Percentiles rank a stretch among this genome's conserved stretches.
phyloP scores from a whole-genome alignment of 352 stramenopile genomes.

The Pythium rishiriense region DNA sequence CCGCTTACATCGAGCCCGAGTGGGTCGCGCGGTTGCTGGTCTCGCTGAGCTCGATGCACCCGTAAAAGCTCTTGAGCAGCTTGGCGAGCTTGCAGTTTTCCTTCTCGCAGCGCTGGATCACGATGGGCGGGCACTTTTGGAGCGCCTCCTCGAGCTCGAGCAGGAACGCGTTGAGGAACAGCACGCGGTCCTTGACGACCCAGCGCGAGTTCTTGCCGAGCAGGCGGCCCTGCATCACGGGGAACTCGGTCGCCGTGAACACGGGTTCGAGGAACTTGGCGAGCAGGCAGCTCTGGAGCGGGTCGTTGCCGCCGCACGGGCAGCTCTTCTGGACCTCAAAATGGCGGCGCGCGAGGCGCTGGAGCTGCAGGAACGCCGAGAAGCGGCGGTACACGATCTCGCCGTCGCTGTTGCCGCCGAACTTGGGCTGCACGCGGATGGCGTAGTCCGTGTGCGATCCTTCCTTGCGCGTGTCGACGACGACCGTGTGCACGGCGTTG shows the following conservation, averaged over 20 bases:
- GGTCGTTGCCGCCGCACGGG: conserved; percentile 63
- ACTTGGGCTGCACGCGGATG: conserved; percentile 71
- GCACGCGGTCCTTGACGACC: conserved; percentile 41
- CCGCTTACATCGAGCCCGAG: conserved; percentile 50
- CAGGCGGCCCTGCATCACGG: conserved; percentile 69
- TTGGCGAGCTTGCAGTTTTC: conserved; percentile 34
- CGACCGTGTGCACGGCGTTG: conserved; percentile 50
- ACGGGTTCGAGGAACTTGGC: conserved; percentile 64
- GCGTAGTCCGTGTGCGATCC: conserved; percentile 81
- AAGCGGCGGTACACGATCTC: conserved; percentile 85
- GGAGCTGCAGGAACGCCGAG: conserved; percentile 83
- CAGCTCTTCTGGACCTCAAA: conserved; percentile 48
- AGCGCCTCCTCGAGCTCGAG: conserved; percentile 36
- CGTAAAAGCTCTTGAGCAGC: conserved; percentile 38
- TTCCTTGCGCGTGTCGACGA: conserved; percentile 76
- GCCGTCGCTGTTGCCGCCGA: conserved; percentile 52
- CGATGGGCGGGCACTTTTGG: conserved; percentile 35
- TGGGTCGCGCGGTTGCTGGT: conserved; percentile 29
- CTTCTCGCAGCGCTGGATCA: conserved; percentile 37
- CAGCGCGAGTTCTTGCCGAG: conserved; percentile 81
- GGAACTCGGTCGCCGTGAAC: conserved; percentile 74
- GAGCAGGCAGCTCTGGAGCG: conserved; percentile 53
- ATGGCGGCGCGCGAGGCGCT: conserved; percentile 66
- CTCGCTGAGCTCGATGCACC: conserved; percentile 46
- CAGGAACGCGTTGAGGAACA: conserved; percentile 42